phyloP scores from a whole-genome alignment of 2,329 filamentous ascomycete species.

The Venturia oleaginea region DNA sequence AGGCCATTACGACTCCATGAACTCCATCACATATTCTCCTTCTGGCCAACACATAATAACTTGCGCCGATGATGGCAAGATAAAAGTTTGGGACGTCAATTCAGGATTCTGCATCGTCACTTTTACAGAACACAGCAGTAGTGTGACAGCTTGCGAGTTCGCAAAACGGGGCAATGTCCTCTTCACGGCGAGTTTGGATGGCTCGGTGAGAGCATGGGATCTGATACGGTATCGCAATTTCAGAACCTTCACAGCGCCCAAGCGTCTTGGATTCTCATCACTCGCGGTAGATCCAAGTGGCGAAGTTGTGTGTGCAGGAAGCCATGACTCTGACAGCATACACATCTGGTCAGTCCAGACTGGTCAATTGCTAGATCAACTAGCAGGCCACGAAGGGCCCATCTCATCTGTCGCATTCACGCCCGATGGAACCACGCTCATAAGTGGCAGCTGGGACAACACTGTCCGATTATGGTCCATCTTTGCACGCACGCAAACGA shows the following conservation, averaged over 20 bases:
- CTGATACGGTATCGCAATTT: slow-evolving; percentile 94
- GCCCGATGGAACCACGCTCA: slow-evolving; percentile 70
- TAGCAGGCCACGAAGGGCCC: slow-evolving; percentile 89
- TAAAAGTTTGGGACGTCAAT: slow-evolving; percentile 96
- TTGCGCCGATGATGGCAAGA: slow-evolving; percentile 90
- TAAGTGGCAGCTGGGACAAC: slow-evolving; percentile 93
- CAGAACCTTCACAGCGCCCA: slow-evolving; percentile 90
- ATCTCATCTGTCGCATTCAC: slow-evolving; percentile 84
- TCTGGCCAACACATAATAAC: slow-evolving; percentile 91
- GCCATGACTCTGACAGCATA: slow-evolving; percentile 91
- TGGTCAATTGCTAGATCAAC: slow-evolving; percentile 81
- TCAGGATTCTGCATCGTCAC: slow-evolving; percentile 98
- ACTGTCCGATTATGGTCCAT: slow-evolving; percentile 96
- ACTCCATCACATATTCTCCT: slow-evolving; percentile 83
- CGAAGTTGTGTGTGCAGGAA: slow-evolving; percentile 91
- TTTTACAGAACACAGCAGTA: slow-evolving; percentile 92
- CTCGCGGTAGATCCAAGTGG: slow-evolving; percentile 95
- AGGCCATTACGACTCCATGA: slow-evolving; percentile 94
- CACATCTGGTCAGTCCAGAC: slow-evolving; percentile 99
- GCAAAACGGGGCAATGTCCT: slow-evolving; percentile 91
- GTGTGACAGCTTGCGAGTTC: slow-evolving; percentile 90
- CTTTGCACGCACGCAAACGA: slow-evolving; percentile 87
- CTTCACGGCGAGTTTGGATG: slow-evolving; percentile 91
- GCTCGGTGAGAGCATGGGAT: slow-evolving; percentile 93
- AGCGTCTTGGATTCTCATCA: slow-evolving; percentile 82